Conservation (phyloP, 106 monocot species). For the Phalaenopsis aphrodite region DNA sequence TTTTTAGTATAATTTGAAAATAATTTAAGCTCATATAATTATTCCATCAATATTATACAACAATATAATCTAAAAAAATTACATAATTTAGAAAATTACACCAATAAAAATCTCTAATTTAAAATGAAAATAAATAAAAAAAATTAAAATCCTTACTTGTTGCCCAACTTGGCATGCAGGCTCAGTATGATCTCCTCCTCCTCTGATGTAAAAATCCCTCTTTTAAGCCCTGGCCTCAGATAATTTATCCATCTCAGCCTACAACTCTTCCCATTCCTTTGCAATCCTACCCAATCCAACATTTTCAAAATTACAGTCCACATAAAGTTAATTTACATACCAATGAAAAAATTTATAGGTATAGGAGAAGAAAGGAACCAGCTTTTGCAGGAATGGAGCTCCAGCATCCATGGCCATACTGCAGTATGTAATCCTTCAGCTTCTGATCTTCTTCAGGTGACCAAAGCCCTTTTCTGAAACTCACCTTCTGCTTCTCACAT, state of each 20-base stretch:
- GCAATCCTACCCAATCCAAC: constrained; percentile 10
- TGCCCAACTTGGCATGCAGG: constrained; percentile 37
- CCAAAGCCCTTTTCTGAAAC: constrained; percentile 23
- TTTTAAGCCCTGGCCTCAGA: constrained; percentile 51
- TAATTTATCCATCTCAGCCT: constrained; percentile 48
- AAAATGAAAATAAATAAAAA: neutral
- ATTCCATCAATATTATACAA: too few species aligned
- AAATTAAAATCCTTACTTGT: constrained; percentile 28
- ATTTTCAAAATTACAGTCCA: neutral
- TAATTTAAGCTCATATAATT: too few species aligned
- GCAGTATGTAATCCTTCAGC: constrained; percentile 16
- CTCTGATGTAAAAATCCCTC: constrained; percentile 26
- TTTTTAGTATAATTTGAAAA: too few species aligned
- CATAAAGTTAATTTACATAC: neutral
- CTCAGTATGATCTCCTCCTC: constrained; percentile 29
- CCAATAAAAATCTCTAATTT: too few species aligned
- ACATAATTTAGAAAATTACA: too few species aligned
- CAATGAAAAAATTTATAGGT: too few species aligned
- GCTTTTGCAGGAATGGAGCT: constrained; percentile 24
- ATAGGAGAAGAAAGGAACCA: neutral
- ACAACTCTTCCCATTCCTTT: constrained; percentile 42
- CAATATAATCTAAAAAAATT: too few species aligned
- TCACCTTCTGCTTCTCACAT: constrained; percentile 14
- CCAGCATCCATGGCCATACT: constrained; percentile 28
- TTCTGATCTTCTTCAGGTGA: constrained; percentile 28